Evolutionary conservation across 768 basidiomycete species (phyloP).

Genomic region (Crassisporium funariophilum): DNA sequence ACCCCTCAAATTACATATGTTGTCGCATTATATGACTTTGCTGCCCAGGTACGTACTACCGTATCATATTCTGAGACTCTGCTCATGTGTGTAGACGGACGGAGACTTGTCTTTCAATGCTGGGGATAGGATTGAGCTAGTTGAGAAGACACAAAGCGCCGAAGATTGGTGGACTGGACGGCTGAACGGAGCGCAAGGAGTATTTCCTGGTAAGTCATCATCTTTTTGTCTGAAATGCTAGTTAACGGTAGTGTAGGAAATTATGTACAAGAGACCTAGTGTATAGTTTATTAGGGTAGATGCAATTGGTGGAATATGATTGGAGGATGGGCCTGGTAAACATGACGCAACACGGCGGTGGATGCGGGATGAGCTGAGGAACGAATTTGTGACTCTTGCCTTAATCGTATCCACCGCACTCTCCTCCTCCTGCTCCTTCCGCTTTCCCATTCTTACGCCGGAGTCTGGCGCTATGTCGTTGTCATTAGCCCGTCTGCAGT

Average conservation of each 20-base stretch:
- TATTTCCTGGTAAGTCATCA: slow-evolving; percentile 74
- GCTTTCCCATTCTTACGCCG: background rate
- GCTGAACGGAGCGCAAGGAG: slow-evolving; percentile 79
- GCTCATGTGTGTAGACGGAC: slow-evolving; percentile 56
- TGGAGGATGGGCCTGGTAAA: slow-evolving; percentile 26
- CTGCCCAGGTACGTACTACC: slow-evolving; percentile 64
- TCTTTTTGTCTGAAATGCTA: slow-evolving; percentile 1
- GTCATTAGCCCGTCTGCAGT: slow-evolving; percentile 32
- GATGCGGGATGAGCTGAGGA: too few species aligned
- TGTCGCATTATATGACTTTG: slow-evolving; percentile 93
- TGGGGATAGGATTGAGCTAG: slow-evolving; percentile 89
- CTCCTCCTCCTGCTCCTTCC: background rate
- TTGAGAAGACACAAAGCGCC: slow-evolving; percentile 76
- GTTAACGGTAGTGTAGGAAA: slow-evolving; percentile 46
- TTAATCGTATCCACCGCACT: background rate
- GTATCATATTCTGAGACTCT: background rate
- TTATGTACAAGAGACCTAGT: slow-evolving; percentile 61
- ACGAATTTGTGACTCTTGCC: slow-evolving; percentile 2
- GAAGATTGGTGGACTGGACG: slow-evolving; percentile 99
- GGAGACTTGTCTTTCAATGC: slow-evolving; percentile 90
- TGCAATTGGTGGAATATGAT: slow-evolving; percentile 28
- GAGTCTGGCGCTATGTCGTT: slow-evolving; percentile 25
- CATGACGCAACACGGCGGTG: slow-evolving; percentile 27
- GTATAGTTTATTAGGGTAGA: slow-evolving; percentile 2
- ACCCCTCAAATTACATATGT: slow-evolving; percentile 71